Percentiles rank a stretch among this genome's conserved stretches.
phyloP scores from a whole-genome alignment of 2,329 filamentous ascomycete genomes.

The Talaromyces piceae region DNA sequence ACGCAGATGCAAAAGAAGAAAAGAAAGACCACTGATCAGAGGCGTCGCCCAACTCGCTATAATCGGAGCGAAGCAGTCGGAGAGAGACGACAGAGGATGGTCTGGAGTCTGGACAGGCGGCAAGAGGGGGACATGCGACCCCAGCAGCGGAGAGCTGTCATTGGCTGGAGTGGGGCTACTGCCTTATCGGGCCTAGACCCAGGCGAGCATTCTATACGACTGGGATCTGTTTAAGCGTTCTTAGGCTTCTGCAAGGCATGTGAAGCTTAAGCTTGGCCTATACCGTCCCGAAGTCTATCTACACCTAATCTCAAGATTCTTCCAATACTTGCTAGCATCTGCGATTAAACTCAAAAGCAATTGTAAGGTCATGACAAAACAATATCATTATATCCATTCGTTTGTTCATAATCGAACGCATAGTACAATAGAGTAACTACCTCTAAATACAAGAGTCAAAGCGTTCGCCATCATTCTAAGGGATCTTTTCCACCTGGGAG shows the following conservation, averaged over 20 bases:
- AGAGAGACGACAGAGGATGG: not conserved
- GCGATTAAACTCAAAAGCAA: not conserved
- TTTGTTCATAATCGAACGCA: slow-evolving; percentile 10
- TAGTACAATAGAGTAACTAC: slow-evolving; percentile 1
- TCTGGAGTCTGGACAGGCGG: not conserved
- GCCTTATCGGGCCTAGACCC: slow-evolving; percentile 11
- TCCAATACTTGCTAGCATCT: no score
- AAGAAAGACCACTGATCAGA: not conserved
- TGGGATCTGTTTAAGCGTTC: not conserved
- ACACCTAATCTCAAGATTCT: no score
- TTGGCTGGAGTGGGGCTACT: slow-evolving; percentile 6
- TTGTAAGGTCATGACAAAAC: slow-evolving; percentile 1
- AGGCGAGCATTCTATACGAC: not conserved
- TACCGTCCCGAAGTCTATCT: no score
- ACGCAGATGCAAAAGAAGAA: not conserved
- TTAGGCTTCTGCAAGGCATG: not conserved
- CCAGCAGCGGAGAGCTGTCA: slow-evolving; percentile 8
- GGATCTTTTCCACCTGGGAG: slow-evolving; percentile 9
- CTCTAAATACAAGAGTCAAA: slow-evolving; percentile 13
- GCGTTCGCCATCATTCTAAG: slow-evolving; percentile 9
- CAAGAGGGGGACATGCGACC: slow-evolving; percentile 9
- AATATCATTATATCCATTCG: slow-evolving; percentile 8
- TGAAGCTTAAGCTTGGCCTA: not conserved
- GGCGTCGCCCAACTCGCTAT: not conserved
- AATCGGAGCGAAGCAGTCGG: not conserved